Conservation (phyloP, 169 alveolate species). For the Ichthyophthirius multifiliis region DNA sequence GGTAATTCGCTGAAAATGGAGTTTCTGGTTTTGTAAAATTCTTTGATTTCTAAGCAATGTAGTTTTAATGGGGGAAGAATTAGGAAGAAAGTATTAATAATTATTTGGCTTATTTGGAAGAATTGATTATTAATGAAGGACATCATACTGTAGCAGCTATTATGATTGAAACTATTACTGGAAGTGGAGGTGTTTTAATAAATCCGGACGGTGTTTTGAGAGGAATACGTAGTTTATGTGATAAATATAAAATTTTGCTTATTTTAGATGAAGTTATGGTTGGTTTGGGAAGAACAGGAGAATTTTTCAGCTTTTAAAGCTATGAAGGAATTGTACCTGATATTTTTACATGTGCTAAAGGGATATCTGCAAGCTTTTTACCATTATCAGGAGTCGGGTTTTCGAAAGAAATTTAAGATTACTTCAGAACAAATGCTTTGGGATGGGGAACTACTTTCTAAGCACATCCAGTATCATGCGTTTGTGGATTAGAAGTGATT, state of each 20-base stretch:
- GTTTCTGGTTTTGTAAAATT: slow-evolving; percentile 37
- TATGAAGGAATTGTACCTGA: slow-evolving; percentile 44
- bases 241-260: slow-evolving; percentile 24
- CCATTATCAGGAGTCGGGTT: slow-evolving; percentile 39
- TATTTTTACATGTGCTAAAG: slow-evolving; percentile 43
- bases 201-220: slow-evolving; percentile 33
- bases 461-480: slow-evolving; percentile 36
- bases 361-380: slow-evolving; percentile 30
- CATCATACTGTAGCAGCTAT: slow-evolving; percentile 34
- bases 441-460: slow-evolving; percentile 44
- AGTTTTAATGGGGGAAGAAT: slow-evolving; percentile 32
- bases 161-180: slow-evolving; percentile 34
- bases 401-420: slow-evolving; percentile 30
- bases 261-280: slow-evolving; percentile 41
- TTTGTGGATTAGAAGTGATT: slow-evolving; percentile 23
- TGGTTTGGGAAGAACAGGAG: slow-evolving; percentile 40
- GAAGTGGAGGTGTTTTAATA: slow-evolving; percentile 34
- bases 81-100: not conserved
- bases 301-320: slow-evolving; percentile 25
- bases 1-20: slow-evolving; percentile 32
- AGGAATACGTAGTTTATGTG: slow-evolving; percentile 34
- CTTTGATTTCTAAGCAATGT: slow-evolving; percentile 32
- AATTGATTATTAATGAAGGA: slow-evolving; percentile 7
- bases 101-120: slow-evolving; percentile 35
- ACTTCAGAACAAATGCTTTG: slow-evolving; percentile 33